phyloP scores from a whole-genome alignment of 495 filamentous ascomycete genomes.

The Penicillium nucicola region DNA sequence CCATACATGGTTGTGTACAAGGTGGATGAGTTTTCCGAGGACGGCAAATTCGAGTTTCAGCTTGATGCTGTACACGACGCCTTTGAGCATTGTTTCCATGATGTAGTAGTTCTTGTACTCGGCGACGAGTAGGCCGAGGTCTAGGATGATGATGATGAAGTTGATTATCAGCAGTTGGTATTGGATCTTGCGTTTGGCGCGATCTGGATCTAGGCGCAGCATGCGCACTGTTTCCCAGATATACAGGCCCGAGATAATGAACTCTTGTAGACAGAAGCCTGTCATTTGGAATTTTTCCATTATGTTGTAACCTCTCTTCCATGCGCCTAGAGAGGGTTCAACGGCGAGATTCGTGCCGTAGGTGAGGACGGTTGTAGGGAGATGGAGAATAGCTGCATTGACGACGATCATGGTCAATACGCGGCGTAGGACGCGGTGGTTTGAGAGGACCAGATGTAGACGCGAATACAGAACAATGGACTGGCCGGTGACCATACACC shows the following conservation, averaged over 20 bases:
- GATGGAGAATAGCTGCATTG: conserved; percentile 52
- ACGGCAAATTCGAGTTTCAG: conserved; percentile 65
- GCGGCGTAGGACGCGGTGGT: conserved; percentile 45
- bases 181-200: conserved; percentile 50
- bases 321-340: conserved; percentile 11
- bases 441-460: conserved; percentile 57
- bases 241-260: conserved; percentile 58
- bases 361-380: conserved; percentile 55
- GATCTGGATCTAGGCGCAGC: conserved; percentile 42
- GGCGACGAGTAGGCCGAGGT: conserved; percentile 53
- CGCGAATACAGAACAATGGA: conserved; percentile 66
- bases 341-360: conserved; percentile 51
- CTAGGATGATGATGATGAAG: conserved; percentile 52
- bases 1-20: conserved; percentile 41
- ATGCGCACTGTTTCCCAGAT: conserved; percentile 54
- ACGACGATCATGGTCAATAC: conserved; percentile 59
- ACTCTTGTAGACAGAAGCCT: conserved; percentile 60
- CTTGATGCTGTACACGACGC: conserved; percentile 62
- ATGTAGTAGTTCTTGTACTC: conserved; percentile 56
- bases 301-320: conserved; percentile 46
- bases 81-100: conserved; percentile 59
- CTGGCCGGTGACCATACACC: conserved; percentile 62
- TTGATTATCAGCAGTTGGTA: conserved; percentile 59
- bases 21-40: conserved; percentile 46
- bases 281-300: conserved; percentile 67